phyloP scores from a whole-genome alignment of 345 rosid genomes.

The Lenwebbia sp. region DNA sequence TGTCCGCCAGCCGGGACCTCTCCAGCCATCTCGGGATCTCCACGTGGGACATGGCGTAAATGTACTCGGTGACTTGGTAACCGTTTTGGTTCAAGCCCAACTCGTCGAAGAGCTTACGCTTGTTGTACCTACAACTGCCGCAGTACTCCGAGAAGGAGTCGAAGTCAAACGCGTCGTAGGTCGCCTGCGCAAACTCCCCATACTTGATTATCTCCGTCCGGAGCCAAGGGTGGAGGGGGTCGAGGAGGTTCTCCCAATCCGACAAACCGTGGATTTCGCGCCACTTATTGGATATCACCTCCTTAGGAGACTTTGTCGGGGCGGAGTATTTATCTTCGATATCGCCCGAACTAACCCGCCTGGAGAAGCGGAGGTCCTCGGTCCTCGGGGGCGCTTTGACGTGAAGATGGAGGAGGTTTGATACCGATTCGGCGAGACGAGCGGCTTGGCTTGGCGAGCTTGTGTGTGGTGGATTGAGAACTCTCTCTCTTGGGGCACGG shows the following conservation, averaged over 20 bases:
- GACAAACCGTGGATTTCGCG: constrained; percentile 15
- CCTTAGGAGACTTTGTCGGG: constrained; percentile 14
- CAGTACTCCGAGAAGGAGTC: constrained; percentile 29
- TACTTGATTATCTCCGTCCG: constrained; percentile 33
- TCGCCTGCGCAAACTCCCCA: constrained; percentile 31
- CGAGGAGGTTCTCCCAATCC: constrained; percentile 24
- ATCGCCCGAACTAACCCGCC: not conserved
- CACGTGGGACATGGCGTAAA: constrained; percentile 27
- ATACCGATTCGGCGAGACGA: not conserved
- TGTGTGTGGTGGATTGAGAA: not conserved
- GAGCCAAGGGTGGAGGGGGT: constrained; percentile 34
- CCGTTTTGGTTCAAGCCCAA: constrained; percentile 16
- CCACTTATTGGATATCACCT: constrained; percentile 15
- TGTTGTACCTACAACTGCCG: constrained; percentile 26
- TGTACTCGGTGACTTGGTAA: constrained; percentile 19
- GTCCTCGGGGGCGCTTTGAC: constrained; percentile 2
- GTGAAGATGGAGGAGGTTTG: constrained; percentile 12
- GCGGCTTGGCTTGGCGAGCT: not conserved
- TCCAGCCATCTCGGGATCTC: constrained; percentile 26
- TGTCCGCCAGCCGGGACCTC: constrained; percentile 8
- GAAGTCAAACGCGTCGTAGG: constrained; percentile 31
- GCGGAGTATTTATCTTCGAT: not conserved
- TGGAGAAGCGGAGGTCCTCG: not conserved
- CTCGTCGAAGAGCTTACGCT: constrained; percentile 11
- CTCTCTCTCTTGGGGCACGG: not conserved